Percentiles rank a stretch among this genome's conserved stretches.
Evolutionary conservation across 2,329 filamentous ascomycete species (phyloP).

Genomic region (Emmonsiellopsis sp.): DNA sequence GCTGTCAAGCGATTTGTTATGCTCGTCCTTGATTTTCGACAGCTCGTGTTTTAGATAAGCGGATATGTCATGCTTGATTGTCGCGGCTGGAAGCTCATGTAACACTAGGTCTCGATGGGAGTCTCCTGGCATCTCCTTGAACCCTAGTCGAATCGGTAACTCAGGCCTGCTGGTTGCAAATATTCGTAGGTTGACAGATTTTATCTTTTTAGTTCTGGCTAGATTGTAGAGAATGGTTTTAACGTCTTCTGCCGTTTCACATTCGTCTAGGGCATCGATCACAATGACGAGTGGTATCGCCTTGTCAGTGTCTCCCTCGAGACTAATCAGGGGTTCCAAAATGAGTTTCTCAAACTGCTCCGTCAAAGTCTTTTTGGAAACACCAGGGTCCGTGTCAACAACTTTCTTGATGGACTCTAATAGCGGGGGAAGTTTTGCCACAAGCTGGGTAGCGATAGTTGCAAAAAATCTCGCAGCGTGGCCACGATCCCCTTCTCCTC

Average conservation of each 20-base stretch:
- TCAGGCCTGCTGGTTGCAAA: slow-evolving; percentile 24
- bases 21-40: slow-evolving; percentile 8
- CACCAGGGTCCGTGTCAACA: slow-evolving; percentile 18
- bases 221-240: slow-evolving; percentile 16
- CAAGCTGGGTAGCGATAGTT: slow-evolving; percentile 21
- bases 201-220: background rate
- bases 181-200: slow-evolving; percentile 11
- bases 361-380: slow-evolving; percentile 16
- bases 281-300: slow-evolving; percentile 11
- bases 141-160: slow-evolving; percentile 16
- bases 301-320: background rate
- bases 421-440: slow-evolving; percentile 21
- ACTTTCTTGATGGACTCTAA: slow-evolving; percentile 11
- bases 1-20: background rate
- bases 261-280: slow-evolving; percentile 23
- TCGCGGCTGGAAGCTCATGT: slow-evolving; percentile 14
- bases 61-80: slow-evolving; percentile 17
- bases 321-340: slow-evolving; percentile 12
- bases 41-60: slow-evolving; percentile 15
- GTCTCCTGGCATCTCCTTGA: slow-evolving; percentile 10
- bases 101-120: slow-evolving; percentile 16
- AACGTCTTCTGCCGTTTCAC: slow-evolving; percentile 15
- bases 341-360: slow-evolving; percentile 21
- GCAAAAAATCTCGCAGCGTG: slow-evolving; percentile 17
- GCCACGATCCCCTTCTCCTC: slow-evolving; percentile 13